A percentile compares a stretch with the other conserved stretches of the same genome.
Conservation (phyloP, 2,329 filamentous ascomycete genomes). For the Verticillium alfalfae region DNA sequence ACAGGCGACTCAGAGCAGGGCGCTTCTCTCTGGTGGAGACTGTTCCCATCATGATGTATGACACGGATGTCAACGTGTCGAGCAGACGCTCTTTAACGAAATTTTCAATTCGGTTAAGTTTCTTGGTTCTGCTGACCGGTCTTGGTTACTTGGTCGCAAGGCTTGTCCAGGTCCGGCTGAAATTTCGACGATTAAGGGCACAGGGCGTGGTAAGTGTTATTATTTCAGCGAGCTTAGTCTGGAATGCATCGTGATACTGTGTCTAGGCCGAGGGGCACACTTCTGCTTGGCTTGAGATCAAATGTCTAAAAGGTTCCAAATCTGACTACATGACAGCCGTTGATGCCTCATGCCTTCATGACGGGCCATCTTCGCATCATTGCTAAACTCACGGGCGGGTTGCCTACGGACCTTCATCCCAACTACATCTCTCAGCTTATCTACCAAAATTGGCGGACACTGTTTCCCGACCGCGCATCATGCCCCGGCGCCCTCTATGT, state of each 20-base stretch:
- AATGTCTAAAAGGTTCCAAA: too few species aligned
- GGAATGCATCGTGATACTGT: neutral
- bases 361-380: neutral
- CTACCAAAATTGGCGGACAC: neutral
- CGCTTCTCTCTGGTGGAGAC: neutral
- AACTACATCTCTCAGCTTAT: neutral
- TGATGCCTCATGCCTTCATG: neutral
- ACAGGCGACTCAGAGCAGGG: neutral
- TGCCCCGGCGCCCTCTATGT: slow-evolving; percentile 19
- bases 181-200: neutral
- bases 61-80: neutral
- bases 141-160: neutral
- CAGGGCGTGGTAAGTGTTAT: neutral
- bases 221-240: neutral
- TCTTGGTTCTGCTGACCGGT: neutral
- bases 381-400: neutral
- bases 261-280: neutral
- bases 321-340: neutral
- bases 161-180: neutral
- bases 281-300: too few species aligned
- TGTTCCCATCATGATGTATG: neutral
- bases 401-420: neutral
- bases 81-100: neutral
- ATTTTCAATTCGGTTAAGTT: neutral
- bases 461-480: slow-evolving; percentile 9